Base-by-base conservation (phyloP, 805 yeast species). In the Spathaspora arborariae region DNA sequence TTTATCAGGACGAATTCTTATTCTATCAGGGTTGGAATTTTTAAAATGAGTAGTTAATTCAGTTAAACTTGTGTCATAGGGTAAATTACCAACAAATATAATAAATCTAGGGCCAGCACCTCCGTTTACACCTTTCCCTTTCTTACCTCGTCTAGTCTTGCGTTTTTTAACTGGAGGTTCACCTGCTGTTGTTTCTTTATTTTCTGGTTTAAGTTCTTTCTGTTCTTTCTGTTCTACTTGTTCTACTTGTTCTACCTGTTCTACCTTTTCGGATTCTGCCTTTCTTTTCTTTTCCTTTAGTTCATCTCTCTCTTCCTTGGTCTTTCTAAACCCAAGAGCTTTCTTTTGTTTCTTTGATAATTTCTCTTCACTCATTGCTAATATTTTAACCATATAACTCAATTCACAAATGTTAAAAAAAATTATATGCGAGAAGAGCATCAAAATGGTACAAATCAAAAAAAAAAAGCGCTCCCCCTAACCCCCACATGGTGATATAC, bases 81-180 rank as follows among this genome's bases (percentile, higher is more conserved):
- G 96, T 46, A 94, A 70, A 58, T 91, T 90, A 4, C 99, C 99
- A 7, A 91, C 88, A 67, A 94, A 94, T 26, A 94, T 67, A 45
- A 94, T 78, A 57, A 85, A 91, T 58, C 96, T 73, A 46, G 81
- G 85, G 15, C 80, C 84, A 51, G 60, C 65, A 7, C 70, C 72
- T 26, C 68, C 72, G 50, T 66, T 69, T 3, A 63, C 66, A 10
- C 82, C 84, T 62, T 76, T 81, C 18, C 86, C 86, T 52, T 84
- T 84, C 67, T 85, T 84, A 21, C 91, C 90, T 64, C 88, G 74
- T 68, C 92, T 78, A 2, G 91, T 83, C 63, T 85, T 84, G 53
- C 92, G 71, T 62, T 81, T 85, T 72, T 84, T 85, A 56, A 72
- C 75, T 5, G 67, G 72, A 39, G 54, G 60, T 37, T 37, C 24